Evolutionary conservation across 352 stramenopile species (phyloP).

Genomic region (Globisporangium nodosum): DNA sequence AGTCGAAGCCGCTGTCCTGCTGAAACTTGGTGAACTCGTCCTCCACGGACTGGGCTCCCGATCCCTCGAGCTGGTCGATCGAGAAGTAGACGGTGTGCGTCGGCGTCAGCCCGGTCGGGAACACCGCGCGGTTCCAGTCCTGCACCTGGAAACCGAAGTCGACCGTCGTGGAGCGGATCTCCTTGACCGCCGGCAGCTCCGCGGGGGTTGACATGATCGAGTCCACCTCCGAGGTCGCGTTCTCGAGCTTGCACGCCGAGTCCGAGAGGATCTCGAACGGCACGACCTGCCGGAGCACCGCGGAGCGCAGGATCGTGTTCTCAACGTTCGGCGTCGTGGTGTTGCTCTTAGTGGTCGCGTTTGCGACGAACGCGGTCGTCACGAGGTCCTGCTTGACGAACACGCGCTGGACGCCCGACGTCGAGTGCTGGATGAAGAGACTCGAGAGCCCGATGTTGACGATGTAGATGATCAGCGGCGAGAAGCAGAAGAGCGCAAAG

Average conservation of each 20-base stretch:
- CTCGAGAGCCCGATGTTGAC: constrained; percentile 4
- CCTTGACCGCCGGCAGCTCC: constrained; percentile 5
- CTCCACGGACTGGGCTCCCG: neutral
- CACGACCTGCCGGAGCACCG: constrained; percentile 2
- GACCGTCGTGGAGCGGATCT: constrained; percentile 5
- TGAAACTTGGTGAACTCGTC: constrained; percentile 3
- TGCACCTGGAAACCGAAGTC: constrained; percentile 8
- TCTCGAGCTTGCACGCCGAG: constrained; percentile 2
- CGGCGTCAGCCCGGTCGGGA: neutral
- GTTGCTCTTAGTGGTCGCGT: neutral
- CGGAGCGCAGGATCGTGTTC: constrained; percentile 10
- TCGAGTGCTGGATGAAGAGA: constrained; percentile 8
- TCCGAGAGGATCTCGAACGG: constrained; percentile 9
- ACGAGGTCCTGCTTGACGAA: constrained; percentile 10
- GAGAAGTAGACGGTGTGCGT: neutral
- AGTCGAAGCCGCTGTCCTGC: neutral
- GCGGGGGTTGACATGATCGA: neutral
- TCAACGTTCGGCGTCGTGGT: neutral
- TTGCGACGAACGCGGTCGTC: neutral
- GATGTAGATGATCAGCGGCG: constrained; percentile 5
- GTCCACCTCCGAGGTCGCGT: neutral
- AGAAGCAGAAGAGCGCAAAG: constrained; percentile 5
- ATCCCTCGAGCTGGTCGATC: neutral
- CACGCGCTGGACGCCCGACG: constrained; percentile 4
- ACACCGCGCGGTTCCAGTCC: constrained; percentile 7